These are phyloP conservation scores for Sugiyamaella xylanicola DNA, from an alignment of 1,139 yeast genomes.

Conservation along the genomic window DNA sequence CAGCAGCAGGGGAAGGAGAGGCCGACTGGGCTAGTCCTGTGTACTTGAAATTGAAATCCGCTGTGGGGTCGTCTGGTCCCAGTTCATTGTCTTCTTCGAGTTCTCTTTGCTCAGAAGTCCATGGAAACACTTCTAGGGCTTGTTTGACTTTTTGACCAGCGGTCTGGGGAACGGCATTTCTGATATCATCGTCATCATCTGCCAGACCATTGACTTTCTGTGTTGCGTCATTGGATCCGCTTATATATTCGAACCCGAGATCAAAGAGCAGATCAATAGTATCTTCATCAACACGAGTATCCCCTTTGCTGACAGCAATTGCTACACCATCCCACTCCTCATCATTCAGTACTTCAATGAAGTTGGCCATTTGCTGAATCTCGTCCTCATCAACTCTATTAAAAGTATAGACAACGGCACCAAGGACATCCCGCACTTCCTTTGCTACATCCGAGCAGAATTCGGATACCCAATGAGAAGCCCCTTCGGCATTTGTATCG, in stretches of 20 bases:
- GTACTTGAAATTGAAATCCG: not conserved
- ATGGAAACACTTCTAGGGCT: constrained; percentile 35
- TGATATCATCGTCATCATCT: not conserved
- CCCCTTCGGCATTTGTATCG: too few species aligned
- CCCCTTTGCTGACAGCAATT: constrained; percentile 30
- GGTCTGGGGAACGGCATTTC: not conserved
- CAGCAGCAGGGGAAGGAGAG: not conserved
- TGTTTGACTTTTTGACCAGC: constrained; percentile 36
- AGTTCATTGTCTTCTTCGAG: constrained; percentile 12
- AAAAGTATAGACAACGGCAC: constrained; percentile 45
- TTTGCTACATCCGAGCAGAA: constrained; percentile 43
- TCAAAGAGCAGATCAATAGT: constrained; percentile 31
- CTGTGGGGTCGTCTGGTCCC: not conserved
- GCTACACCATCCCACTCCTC: constrained; percentile 38
- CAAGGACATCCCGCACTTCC: constrained; percentile 47
- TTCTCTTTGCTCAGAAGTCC: constrained; percentile 26
- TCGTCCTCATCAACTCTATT: constrained; percentile 28
- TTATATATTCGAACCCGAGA: constrained; percentile 37
- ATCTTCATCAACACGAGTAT: constrained; percentile 20
- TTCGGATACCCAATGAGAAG: constrained; percentile 43
- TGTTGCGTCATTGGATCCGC: constrained; percentile 22
- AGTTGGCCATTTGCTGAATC: constrained; percentile 25
- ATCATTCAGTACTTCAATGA: constrained; percentile 31
- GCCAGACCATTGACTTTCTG: constrained; percentile 1
- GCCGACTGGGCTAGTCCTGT: too few species aligned